Evolutionary conservation across 257 asterid species (phyloP), one percentile per base, ranked within the genome.

Genomic region (Solanum clarkiae): DNA sequence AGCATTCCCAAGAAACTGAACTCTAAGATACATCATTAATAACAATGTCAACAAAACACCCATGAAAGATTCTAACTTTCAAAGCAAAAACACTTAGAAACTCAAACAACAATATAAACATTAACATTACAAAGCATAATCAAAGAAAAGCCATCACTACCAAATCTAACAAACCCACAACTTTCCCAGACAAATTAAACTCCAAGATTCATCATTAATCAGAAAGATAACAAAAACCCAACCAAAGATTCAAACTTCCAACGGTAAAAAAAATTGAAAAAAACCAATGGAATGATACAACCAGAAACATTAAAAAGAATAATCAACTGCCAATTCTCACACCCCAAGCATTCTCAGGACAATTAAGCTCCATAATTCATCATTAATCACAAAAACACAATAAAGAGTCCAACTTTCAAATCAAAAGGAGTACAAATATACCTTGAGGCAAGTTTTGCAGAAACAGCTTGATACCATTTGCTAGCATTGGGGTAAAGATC

Each of bases 401-500:
- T 63, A 63, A 63, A 63, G 17, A 63, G 1, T 63, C 70, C 1
- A 22, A 59, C 40, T 63, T 63, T 20, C 15, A 54, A 53, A 53
- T 5, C 12, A 51, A 32, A 32, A 14, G 4, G 6, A 36, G 42
- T 36, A 36, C 42, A 69, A 59, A 45, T 42, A 3, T 88, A 96
- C 99, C 99, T 94, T 18, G 91, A 40, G 56, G 92, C 90, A 17
- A 94, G 92, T 87, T 93, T 89, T 7, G 90, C 86, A 47, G 98
- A 88, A 60, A 96, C 91, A 6, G 89, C 44, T 51, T 89, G 93
- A 65, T 96, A 96, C 99, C 98, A 96, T 88, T 93, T 87, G 89
- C 93, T 89, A 86, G 95, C 94, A 88, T 90, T 91, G 29, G 97
- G 93, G 82, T 91, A 94, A 42, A 91, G 90, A 88, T 96, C 95